Evolutionary conservation across 768 basidiomycete species (phyloP), one percentile per base, ranked within the genome.

Genomic region (Galerina sulciceps): DNA sequence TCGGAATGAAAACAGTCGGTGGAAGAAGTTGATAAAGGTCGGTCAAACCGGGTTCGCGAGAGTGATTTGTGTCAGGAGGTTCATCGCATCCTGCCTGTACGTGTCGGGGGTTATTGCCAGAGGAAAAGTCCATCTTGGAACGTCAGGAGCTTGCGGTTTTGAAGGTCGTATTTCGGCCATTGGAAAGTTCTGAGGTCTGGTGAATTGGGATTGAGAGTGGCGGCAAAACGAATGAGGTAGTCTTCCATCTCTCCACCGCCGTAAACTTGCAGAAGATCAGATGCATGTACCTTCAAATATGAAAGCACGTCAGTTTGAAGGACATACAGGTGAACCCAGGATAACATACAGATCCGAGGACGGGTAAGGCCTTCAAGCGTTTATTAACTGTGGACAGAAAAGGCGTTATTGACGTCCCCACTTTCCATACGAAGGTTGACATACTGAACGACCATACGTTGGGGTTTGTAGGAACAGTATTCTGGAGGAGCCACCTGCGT

Each of bases 221-320:
- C 68, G 11, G 70, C 75, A 58, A 82, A 83, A 45, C 75, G 73
- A 57, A 82, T 75, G 26, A 83, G 72, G 61, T 79, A 78, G 64
- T 81, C 76, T 6, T 76, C 67, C 69, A 83, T 69, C 56, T 81
- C 79, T 17, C 72, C 72, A 6, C 68, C 75, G 2, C 67, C 70
- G 55, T 78, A 83, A 20, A 78, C 63, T 26, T 78, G 73, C 5
- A 72, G 55, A 14, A 83, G 11, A 59, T 85, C 81, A 0, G 77
- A 72, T 2, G 57, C 62, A 57, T 85, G 83, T 17, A 73, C 64
- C 80, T 83, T 35, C 15, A 11, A 15, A 14, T 36, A 26, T 9
- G 23, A 46, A 20, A 8, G 8, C 8, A 31, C 26, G 8, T 31
- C 26, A 31, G 35, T 15, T 6, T 31, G n/a, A 15, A 17, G 10